Evolutionary conservation across 2,329 filamentous ascomycete genomes (phyloP), one percentile per base, ranked within the genome.

Genomic region (Rhytidhysteron rufulum): DNA sequence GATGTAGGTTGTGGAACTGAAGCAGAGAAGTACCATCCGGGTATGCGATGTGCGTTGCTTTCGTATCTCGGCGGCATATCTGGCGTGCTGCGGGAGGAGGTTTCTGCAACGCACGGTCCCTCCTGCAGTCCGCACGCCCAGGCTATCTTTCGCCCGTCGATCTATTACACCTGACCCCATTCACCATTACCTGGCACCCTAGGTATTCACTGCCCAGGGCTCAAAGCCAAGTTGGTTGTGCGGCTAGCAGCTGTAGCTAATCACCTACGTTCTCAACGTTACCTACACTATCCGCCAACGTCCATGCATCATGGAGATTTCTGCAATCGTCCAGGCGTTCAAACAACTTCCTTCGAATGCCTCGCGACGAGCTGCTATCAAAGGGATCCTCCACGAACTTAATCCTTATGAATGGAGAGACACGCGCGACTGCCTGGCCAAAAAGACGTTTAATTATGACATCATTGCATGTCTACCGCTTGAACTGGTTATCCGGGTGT

Each of bases 401-500:
- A 57, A 49, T 10, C 48, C 55, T 1, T 46, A 57, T 44, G 62
- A 66, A 45, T 63, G 57, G 58, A 48, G 61, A 25, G 34, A 41
- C 6, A 37, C 62, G 19, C 44, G 53, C 8, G 35, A 41, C 22
- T 29, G 45, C 7, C 51, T 51, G 38, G 40, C 41, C 30, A 34
- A 41, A 19, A 56, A 44, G 30, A 36, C 50, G 27, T 65, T 65
- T 43, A 46, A 52, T 9, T 44, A 40, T 34, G 66, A 70, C 43
- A 57, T 66, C 24, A 39, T 70, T 22, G 54, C 49, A n/a, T 42
- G 27, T 1, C 44, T 70, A 25, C 67, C 68, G 4, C 13, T 62
- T 11, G 68, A 71, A 50, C 49, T 71, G 6, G 50, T 65, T 5
- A 51, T 58, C 16, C 44, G 56, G 4, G 39, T 69, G 13, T 66